These are phyloP conservation scores for Diaporthe sp. DNA, from an alignment of 2,329 filamentous ascomycete genomes.

Conservation along the genomic window DNA sequence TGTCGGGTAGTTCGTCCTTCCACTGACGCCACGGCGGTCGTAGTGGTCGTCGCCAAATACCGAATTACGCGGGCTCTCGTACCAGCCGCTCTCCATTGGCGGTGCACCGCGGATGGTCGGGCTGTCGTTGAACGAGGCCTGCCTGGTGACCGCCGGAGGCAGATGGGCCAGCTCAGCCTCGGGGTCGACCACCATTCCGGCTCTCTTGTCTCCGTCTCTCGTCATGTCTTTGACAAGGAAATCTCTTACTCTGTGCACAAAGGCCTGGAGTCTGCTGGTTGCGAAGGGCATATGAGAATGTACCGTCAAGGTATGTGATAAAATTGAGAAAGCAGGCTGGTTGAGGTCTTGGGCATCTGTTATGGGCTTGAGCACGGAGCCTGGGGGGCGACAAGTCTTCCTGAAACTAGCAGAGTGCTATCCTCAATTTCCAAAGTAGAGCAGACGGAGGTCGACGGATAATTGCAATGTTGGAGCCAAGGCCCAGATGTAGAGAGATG, in stretches of 20 bases:
- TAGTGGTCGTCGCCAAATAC: not conserved
- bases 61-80: slow-evolving; percentile 2
- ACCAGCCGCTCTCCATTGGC: slow-evolving; percentile 20
- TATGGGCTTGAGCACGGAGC: slow-evolving; percentile 19
- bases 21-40: slow-evolving; percentile 9
- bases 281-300: slow-evolving; percentile 19
- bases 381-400: not conserved
- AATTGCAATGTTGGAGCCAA: slow-evolving; percentile 26
- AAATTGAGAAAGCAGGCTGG: not conserved
- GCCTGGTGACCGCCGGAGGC: slow-evolving; percentile 12
- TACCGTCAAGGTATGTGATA: slow-evolving; percentile 1
- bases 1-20: slow-evolving; percentile 17
- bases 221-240: slow-evolving; percentile 27
- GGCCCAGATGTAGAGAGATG: slow-evolving; percentile 10
- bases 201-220: slow-evolving; percentile 26
- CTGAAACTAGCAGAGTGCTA: slow-evolving; percentile 4
- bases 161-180: slow-evolving; percentile 23
- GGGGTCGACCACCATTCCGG: slow-evolving; percentile 1
- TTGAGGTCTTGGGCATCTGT: slow-evolving; percentile 25
- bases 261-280: slow-evolving; percentile 22
- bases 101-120: slow-evolving; percentile 13
- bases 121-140: slow-evolving; percentile 24
- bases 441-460: not conserved
- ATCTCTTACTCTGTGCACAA: slow-evolving; percentile 5
- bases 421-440: slow-evolving; percentile 5